Evolutionary conservation across 1,284 basidiomycete genomes (phyloP).

Genomic region (Exsudoporus floridanus): DNA sequence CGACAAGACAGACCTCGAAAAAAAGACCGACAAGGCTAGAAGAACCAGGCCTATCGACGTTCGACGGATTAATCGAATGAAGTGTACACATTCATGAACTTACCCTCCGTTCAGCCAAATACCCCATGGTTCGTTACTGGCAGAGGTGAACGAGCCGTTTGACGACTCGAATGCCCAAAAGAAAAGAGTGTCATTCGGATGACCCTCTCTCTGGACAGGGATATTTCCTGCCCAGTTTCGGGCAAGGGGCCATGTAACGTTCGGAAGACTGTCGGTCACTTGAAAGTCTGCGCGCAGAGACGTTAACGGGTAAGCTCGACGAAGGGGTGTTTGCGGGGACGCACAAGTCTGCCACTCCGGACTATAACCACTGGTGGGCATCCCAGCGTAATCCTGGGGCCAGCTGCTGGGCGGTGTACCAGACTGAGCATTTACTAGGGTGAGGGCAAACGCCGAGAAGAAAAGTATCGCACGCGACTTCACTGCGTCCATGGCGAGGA

Average conservation of each 20-base stretch:
- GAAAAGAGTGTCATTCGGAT: slow-evolving; percentile 71
- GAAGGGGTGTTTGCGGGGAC: slow-evolving; percentile 16
- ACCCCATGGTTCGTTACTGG: slow-evolving; percentile 58
- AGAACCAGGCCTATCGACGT: slow-evolving; percentile 55
- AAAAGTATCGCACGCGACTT: slow-evolving; percentile 12
- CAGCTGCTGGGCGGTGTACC: slow-evolving; percentile 31
- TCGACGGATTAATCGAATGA: background rate
- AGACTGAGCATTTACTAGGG: slow-evolving; percentile 25
- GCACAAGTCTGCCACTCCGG: slow-evolving; percentile 64
- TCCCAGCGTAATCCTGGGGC: slow-evolving; percentile 35
- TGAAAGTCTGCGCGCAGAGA: slow-evolving; percentile 45
- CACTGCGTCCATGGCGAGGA: slow-evolving; percentile 23
- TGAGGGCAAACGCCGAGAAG: background rate
- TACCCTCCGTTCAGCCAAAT: slow-evolving; percentile 77
- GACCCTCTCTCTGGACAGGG: slow-evolving; percentile 58
- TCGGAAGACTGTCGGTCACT: slow-evolving; percentile 57
- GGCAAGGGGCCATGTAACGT: slow-evolving; percentile 57
- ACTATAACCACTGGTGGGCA: slow-evolving; percentile 47
- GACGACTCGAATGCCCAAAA: slow-evolving; percentile 69
- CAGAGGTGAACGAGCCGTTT: slow-evolving; percentile 55
- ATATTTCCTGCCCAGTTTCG: slow-evolving; percentile 69
- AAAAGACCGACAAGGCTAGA: slow-evolving; percentile 66
- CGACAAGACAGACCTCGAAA: slow-evolving; percentile 50
- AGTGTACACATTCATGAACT: slow-evolving; percentile 17
- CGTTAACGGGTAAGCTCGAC: background rate